These are phyloP conservation scores for Coniophora puteana DNA, from an alignment of 1,284 basidiomycete species.

Conservation along the genomic window DNA sequence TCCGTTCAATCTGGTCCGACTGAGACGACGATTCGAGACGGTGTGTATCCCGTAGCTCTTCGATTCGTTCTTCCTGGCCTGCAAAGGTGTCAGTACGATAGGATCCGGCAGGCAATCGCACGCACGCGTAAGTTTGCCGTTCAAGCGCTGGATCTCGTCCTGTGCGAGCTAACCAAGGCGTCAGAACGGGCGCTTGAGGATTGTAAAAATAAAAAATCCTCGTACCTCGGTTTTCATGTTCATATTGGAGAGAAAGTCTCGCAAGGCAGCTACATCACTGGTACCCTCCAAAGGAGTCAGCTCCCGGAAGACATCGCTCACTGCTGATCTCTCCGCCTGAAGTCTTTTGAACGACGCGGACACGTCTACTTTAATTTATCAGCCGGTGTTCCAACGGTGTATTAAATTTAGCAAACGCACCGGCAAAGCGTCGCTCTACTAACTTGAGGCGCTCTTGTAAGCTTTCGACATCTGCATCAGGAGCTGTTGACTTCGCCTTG, in stretches of 20 bases:
- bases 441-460: conserved; percentile 62
- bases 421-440: conserved; percentile 70
- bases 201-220: neutral
- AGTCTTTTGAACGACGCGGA: conserved; percentile 73
- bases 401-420: conserved; percentile 31
- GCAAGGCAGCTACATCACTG: conserved; percentile 62
- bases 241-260: conserved; percentile 70
- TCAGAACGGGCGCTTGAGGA: conserved; percentile 4
- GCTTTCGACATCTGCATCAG: conserved; percentile 42
- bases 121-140: conserved; percentile 66
- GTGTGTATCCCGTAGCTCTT: conserved; percentile 82
- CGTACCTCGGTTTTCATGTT: conserved; percentile 68
- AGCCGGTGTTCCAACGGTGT: conserved; percentile 6
- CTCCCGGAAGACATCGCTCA: conserved; percentile 71
- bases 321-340: conserved; percentile 65
- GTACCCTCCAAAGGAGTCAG: conserved; percentile 70
- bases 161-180: conserved; percentile 48
- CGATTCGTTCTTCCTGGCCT: conserved; percentile 83
- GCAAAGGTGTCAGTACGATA: conserved; percentile 10
- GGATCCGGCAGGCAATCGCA: conserved; percentile 1
- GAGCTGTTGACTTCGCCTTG: conserved; percentile 12
- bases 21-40: conserved; percentile 75
- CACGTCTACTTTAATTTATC: conserved; percentile 50
- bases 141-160: conserved; percentile 72
- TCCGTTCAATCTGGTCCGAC: conserved; percentile 64